Percentiles rank a stretch among this genome's conserved stretches.
These are phyloP conservation scores for Erodium trifolium DNA, from an alignment of 441 rosid genomes.

Conservation along the genomic window DNA sequence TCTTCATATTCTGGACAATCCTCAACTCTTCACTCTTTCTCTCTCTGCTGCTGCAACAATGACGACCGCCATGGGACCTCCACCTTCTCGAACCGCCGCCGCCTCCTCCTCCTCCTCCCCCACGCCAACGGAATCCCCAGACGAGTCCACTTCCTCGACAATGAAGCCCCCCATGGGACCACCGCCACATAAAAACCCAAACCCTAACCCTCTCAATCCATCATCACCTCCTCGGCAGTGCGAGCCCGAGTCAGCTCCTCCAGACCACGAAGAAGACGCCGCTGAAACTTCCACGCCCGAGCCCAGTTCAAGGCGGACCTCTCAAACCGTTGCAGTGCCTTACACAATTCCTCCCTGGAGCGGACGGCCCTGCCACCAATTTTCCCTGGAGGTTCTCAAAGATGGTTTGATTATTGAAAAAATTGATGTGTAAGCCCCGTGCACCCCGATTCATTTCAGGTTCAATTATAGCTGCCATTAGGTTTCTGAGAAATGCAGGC, in stretches of 20 bases:
- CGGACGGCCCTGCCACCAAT: slow-evolving; percentile 58
- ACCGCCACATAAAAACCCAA: slow-evolving; percentile 48
- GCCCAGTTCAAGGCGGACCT: not conserved
- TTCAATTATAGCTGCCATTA: too few species aligned
- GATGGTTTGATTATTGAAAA: slow-evolving; percentile 70
- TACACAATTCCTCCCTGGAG: slow-evolving; percentile 91
- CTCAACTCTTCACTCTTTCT: not conserved
- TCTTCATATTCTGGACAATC: not conserved
- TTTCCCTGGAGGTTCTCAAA: slow-evolving; percentile 67
- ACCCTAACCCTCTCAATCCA: not conserved
- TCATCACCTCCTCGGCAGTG: slow-evolving; percentile 10
- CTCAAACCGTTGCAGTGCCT: slow-evolving; percentile 38
- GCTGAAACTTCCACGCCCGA: slow-evolving; percentile 7
- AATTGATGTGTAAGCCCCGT: slow-evolving; percentile 41
- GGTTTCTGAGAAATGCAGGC: not conserved
- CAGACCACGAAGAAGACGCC: not conserved
- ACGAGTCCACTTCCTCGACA: slow-evolving; percentile 20
- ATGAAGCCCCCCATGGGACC: slow-evolving; percentile 38
- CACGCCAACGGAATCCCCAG: slow-evolving; percentile 17
- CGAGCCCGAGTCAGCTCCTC: slow-evolving; percentile 13
- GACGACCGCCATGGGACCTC: slow-evolving; percentile 54
- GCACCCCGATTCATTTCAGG: too few species aligned
- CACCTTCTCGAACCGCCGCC: slow-evolving; percentile 38
- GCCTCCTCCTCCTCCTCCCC: slow-evolving; percentile 17
- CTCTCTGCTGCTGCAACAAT: slow-evolving; percentile 17